These are phyloP conservation scores for Pseudogymnoascus sp. DNA, from an alignment of 2,329 filamentous ascomycete genomes.

Conservation along the genomic window DNA sequence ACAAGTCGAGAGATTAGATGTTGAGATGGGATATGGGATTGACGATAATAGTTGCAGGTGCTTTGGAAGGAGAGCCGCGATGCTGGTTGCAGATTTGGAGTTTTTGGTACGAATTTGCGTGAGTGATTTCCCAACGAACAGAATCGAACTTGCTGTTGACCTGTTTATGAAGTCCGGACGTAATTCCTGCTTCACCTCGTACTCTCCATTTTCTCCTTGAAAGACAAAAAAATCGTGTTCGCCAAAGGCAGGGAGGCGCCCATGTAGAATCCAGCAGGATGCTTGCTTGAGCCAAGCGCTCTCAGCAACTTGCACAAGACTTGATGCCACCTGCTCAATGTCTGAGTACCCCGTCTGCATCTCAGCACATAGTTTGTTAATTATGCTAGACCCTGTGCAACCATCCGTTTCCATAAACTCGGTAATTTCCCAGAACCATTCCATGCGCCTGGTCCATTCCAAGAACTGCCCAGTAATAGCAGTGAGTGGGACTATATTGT, in stretches of 20 bases:
- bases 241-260: slow-evolving; percentile 70
- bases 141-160: slow-evolving; percentile 69
- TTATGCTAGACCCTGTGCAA: slow-evolving; percentile 65
- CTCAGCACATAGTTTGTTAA: slow-evolving; percentile 68
- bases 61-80: slow-evolving; percentile 49
- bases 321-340: slow-evolving; percentile 68
- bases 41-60: slow-evolving; percentile 64
- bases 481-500: slow-evolving; percentile 87
- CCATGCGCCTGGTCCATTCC: slow-evolving; percentile 76
- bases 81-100: slow-evolving; percentile 25
- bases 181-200: slow-evolving; percentile 50
- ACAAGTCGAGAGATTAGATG: slow-evolving; percentile 61
- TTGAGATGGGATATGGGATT: slow-evolving; percentile 67
- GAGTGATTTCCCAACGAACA: slow-evolving; percentile 85
- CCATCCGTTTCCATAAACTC: slow-evolving; percentile 54
- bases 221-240: slow-evolving; percentile 78
- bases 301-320: slow-evolving; percentile 72
- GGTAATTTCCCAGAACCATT: slow-evolving; percentile 74
- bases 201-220: slow-evolving; percentile 45
- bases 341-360: slow-evolving; percentile 84
- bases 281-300: slow-evolving; percentile 87
- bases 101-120: slow-evolving; percentile 67
- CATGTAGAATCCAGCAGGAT: slow-evolving; percentile 86
- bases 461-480: slow-evolving; percentile 77
- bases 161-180: slow-evolving; percentile 74